A percentile compares a stretch with the other conserved stretches of the same genome.
Conservation (phyloP, 768 basidiomycete species). For the Epithele typhae region DNA sequence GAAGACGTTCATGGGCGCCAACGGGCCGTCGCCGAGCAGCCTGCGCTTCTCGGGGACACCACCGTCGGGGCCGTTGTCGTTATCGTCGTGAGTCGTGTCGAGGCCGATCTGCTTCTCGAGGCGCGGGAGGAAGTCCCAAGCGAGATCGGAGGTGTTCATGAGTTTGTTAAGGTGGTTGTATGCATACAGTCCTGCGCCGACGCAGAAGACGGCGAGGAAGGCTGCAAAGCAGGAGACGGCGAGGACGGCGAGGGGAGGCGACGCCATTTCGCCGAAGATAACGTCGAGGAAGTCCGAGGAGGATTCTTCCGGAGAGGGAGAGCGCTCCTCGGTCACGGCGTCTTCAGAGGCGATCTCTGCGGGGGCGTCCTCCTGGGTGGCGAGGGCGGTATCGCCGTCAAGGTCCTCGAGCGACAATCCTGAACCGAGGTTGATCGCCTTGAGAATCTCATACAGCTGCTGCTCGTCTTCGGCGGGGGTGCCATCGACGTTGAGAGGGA, state of each 20-base stretch:
- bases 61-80: conserved; percentile 2
- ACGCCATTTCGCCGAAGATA: neutral
- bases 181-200: conserved; percentile 21
- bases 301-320: neutral
- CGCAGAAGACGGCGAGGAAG: conserved; percentile 19
- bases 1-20: neutral
- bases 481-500: conserved; percentile 22
- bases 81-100: conserved; percentile 7
- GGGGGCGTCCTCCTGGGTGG: neutral
- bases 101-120: conserved; percentile 17
- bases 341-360: neutral
- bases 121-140: conserved; percentile 19
- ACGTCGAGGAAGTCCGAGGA: neutral
- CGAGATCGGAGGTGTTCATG: conserved; percentile 13
- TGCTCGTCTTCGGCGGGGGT: conserved; percentile 24
- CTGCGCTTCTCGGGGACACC: conserved; percentile 16
- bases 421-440: conserved; percentile 5
- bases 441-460: conserved; percentile 21
- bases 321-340: neutral
- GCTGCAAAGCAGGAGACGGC: conserved; percentile 18
- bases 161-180: conserved; percentile 6
- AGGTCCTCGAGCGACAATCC: conserved; percentile 17
- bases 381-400: conserved; percentile 14
- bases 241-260: conserved; percentile 13
- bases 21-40: conserved; percentile 8